phyloP scores from a whole-genome alignment of 805 yeast species.

The Yamadazyma takamatsuzukensis region DNA sequence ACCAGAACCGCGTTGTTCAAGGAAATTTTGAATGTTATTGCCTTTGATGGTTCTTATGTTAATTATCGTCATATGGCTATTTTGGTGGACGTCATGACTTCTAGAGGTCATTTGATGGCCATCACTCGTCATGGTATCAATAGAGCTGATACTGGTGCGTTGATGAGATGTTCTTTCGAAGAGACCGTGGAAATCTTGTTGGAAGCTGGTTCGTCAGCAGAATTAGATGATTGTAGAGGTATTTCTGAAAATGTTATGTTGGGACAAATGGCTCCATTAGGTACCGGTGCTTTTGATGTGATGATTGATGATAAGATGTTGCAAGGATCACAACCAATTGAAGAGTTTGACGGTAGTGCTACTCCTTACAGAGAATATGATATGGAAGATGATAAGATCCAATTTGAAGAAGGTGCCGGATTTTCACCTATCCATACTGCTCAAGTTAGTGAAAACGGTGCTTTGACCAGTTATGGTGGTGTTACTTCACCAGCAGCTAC shows the following conservation, averaged over 20 bases:
- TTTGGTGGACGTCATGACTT: constrained; percentile 97
- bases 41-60: constrained; percentile 99
- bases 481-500: constrained; percentile 48
- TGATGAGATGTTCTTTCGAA: constrained; percentile 99
- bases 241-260: constrained; percentile 96
- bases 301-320: constrained; percentile 89
- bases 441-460: constrained; percentile 73
- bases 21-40: constrained; percentile 95
- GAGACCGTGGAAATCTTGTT: constrained; percentile 96
- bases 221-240: constrained; percentile 96
- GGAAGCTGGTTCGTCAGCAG: constrained; percentile 98
- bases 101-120: constrained; percentile 97
- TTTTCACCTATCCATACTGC: constrained; percentile 96
- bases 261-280: constrained; percentile 98
- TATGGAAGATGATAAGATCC: constrained; percentile 56
- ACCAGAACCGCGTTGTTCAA: constrained; percentile 91
- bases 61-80: constrained; percentile 98
- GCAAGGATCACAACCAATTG: constrained; percentile 49
- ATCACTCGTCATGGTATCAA: constrained; percentile 99
- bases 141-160: constrained; percentile 97
- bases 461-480: constrained; percentile 87
- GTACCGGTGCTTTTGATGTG: constrained; percentile 97
- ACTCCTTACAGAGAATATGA: constrained; percentile 82
- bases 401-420: constrained; percentile 68
- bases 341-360: constrained; percentile 61